Conservation (phyloP, 768 basidiomycete species). For the Cubamyces sp. region DNA sequence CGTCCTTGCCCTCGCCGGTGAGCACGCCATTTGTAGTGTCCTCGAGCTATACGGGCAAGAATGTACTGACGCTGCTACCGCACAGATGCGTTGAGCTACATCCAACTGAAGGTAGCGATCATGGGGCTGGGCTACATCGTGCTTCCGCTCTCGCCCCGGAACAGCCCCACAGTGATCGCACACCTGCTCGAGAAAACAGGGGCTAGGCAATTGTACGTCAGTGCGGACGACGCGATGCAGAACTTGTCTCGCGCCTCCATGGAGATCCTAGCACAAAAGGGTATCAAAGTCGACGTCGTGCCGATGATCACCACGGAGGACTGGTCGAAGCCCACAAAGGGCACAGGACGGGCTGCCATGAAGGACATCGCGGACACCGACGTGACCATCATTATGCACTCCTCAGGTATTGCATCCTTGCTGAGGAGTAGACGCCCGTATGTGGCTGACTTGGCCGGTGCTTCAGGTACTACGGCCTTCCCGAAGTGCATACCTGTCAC, state of each 20-base stretch:
- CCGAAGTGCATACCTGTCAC: background rate
- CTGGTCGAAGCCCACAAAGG: background rate
- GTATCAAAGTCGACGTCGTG: slow-evolving; percentile 1
- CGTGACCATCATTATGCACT: background rate
- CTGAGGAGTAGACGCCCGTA: too few relatives aligned
- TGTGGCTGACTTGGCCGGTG: too few relatives aligned
- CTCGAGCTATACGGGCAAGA: too few relatives aligned
- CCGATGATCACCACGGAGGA: slow-evolving; percentile 2
- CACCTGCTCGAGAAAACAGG: slow-evolving; percentile 28
- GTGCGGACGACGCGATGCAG: slow-evolving; percentile 10
- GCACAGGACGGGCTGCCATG: background rate
- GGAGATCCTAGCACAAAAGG: slow-evolving; percentile 3
- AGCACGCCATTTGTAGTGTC: background rate
- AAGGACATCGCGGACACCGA: background rate
- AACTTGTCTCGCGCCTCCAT: background rate
- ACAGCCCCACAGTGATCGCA: slow-evolving; percentile 36
- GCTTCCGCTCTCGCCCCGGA: slow-evolving; percentile 40
- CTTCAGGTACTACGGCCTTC: background rate
- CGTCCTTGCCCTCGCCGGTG: slow-evolving; percentile 25
- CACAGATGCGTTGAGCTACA: slow-evolving; percentile 32
- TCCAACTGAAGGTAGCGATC: slow-evolving; percentile 23
- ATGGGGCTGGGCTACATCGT: slow-evolving; percentile 27
- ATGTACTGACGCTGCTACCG: background rate
- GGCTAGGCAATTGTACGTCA: background rate
- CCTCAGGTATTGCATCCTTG: background rate